Evolutionary conservation across 2,329 filamentous ascomycete genomes (phyloP).

Genomic region (Xylariomycetidae sp.): DNA sequence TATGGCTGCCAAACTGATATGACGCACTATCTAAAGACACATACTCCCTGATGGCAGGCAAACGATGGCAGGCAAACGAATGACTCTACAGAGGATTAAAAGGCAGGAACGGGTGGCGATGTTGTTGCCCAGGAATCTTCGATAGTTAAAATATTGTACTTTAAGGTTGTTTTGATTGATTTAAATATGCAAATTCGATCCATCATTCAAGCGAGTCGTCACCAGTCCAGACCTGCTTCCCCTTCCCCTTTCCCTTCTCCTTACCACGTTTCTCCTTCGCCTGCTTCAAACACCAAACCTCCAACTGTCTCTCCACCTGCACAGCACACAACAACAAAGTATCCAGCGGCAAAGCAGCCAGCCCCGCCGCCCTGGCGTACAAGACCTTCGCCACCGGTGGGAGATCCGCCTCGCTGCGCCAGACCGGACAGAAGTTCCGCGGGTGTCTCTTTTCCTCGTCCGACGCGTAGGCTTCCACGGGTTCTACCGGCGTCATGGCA

Average conservation of each 20-base stretch:
- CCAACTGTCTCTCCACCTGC: conserved; percentile 32
- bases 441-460: conserved; percentile 20
- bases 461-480: conserved; percentile 7
- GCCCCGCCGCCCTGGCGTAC: conserved; percentile 36
- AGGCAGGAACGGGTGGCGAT: too few relatives aligned
- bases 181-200: too few relatives aligned
- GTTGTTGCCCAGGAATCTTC: too few relatives aligned
- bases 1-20: too few relatives aligned
- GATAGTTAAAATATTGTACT: too few relatives aligned
- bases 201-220: too few relatives aligned
- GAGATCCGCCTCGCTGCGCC: conserved; percentile 37
- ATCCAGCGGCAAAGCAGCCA: conserved; percentile 30
- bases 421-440: conserved; percentile 26
- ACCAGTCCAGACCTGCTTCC: too few relatives aligned
- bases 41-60: too few relatives aligned
- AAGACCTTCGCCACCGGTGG: conserved; percentile 35
- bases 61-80: too few relatives aligned
- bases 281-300: conserved; percentile 28
- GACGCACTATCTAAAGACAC: too few relatives aligned
- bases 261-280: conserved; percentile 18
- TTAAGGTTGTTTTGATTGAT: too few relatives aligned
- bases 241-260: conserved; percentile 15
- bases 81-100: too few relatives aligned
- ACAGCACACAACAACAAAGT: conserved; percentile 31
- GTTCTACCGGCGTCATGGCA: conserved; percentile 12